Evolutionary conservation across 2,329 filamentous ascomycete species (phyloP).

Genomic region (Phoma sp.): DNA sequence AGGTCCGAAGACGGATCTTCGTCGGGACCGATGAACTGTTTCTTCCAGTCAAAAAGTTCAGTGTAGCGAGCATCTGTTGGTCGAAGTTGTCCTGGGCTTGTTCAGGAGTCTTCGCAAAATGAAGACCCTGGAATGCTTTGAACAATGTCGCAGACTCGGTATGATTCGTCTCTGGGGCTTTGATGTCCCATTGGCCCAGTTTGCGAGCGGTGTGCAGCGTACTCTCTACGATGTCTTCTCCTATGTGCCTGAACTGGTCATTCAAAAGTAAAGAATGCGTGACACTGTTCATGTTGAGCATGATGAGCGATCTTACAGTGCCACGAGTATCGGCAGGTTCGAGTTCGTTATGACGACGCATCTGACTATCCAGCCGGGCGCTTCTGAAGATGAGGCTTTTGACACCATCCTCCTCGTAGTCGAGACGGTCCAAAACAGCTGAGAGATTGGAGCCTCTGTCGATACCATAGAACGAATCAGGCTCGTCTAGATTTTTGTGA

Average conservation of each 20-base stretch:
- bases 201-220: slow-evolving; percentile 81
- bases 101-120: slow-evolving; percentile 65
- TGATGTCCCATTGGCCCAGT: slow-evolving; percentile 91
- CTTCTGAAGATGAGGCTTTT: slow-evolving; percentile 91
- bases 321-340: slow-evolving; percentile 68
- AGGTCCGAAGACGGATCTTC: slow-evolving; percentile 40
- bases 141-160: slow-evolving; percentile 76
- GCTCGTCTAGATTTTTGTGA: slow-evolving; percentile 92
- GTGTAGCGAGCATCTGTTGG: slow-evolving; percentile 61
- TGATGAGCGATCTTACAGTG: slow-evolving; percentile 77
- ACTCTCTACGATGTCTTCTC: slow-evolving; percentile 67
- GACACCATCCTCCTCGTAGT: slow-evolving; percentile 86
- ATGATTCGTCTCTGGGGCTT: slow-evolving; percentile 68
- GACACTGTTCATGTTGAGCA: slow-evolving; percentile 82
- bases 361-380: slow-evolving; percentile 86
- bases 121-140: slow-evolving; percentile 79
- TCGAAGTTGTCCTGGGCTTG: slow-evolving; percentile 66
- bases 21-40: slow-evolving; percentile 32
- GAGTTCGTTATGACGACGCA: slow-evolving; percentile 66
- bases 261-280: slow-evolving; percentile 79
- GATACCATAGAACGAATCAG: slow-evolving; percentile 93
- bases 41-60: slow-evolving; percentile 45
- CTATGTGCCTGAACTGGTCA: slow-evolving; percentile 66
- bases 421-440: slow-evolving; percentile 79
- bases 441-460: slow-evolving; percentile 77